phyloP scores from a whole-genome alignment of 2,329 filamentous ascomycete species.

The Aspergillus sp. region DNA sequence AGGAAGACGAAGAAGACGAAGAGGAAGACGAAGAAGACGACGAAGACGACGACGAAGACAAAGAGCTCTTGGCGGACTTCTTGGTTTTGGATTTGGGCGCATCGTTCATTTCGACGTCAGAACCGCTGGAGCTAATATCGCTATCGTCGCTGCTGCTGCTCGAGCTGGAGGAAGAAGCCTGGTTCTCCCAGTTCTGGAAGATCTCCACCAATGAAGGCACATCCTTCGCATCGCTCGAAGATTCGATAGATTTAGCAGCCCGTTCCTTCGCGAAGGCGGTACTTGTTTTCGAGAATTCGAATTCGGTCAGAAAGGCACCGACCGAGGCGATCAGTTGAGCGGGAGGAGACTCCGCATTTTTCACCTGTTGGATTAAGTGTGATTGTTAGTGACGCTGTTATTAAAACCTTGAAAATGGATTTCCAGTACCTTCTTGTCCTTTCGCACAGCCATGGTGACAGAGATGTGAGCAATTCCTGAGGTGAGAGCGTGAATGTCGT shows the following conservation, averaged over 20 bases:
- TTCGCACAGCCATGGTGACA: constrained; percentile 28
- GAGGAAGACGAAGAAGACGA: constrained; percentile 34
- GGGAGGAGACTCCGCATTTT: constrained; percentile 45
- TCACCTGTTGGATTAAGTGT: constrained; percentile 19
- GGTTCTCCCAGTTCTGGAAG: constrained; percentile 31
- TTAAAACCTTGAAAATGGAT: constrained; percentile 5
- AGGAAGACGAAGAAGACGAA: constrained; percentile 28
- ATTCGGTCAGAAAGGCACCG: constrained; percentile 64
- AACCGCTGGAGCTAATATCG: constrained; percentile 35
- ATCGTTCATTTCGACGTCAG: constrained; percentile 46
- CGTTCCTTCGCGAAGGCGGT: constrained; percentile 64
- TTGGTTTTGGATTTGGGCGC: constrained; percentile 34
- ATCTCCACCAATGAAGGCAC: constrained; percentile 43
- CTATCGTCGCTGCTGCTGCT: constrained; percentile 28
- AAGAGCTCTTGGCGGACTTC: constrained; percentile 28
- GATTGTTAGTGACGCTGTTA: not conserved
- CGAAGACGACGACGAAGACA: constrained; percentile 26
- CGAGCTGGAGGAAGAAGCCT: constrained; percentile 12
- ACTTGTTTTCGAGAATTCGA: constrained; percentile 63
- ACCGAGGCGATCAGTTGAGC: constrained; percentile 66
- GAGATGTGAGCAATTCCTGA: constrained; percentile 2
- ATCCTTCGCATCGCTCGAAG: constrained; percentile 25
- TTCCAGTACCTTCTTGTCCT: constrained; percentile 21
- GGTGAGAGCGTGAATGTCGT: constrained; percentile 1
- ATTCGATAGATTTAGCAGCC: constrained; percentile 29